Percentiles rank a stretch among this genome's conserved stretches.
These are phyloP conservation scores for Sarcodon aspratus DNA, from an alignment of 768 basidiomycete species.

Conservation along the genomic window DNA sequence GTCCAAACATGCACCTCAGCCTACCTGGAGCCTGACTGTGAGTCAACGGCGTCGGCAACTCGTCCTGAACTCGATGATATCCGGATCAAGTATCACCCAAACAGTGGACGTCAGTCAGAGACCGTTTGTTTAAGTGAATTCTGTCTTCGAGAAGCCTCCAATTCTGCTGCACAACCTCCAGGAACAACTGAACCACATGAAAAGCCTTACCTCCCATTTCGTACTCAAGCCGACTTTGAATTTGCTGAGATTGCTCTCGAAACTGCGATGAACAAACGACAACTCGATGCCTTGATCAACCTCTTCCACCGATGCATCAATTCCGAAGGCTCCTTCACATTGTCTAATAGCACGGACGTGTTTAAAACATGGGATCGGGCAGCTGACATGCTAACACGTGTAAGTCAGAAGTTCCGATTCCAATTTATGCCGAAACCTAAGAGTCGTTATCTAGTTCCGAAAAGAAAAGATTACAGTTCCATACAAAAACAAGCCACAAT, in stretches of 20 bases:
- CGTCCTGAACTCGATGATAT: conserved; percentile 11
- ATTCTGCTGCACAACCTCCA: background rate
- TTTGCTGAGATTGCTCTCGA: conserved; percentile 16
- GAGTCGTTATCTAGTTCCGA: conserved; percentile 6
- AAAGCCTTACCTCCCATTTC: conserved; percentile 20
- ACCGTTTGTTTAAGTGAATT: conserved; percentile 10
- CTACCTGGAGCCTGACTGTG: no score
- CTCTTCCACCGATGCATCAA: conserved; percentile 7
- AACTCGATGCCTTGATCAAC: conserved; percentile 10
- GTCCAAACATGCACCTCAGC: no score
- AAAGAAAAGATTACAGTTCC: conserved; percentile 8
- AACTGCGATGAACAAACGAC: conserved; percentile 9
- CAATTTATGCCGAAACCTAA: background rate
- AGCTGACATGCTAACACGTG: conserved; percentile 1
- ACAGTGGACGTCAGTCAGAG: conserved; percentile 3
- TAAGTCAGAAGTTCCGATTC: conserved; percentile 1
- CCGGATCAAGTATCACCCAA: conserved; percentile 16
- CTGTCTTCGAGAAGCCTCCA: background rate
- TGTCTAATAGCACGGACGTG: conserved; percentile 12
- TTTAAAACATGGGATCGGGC: conserved; percentile 9
- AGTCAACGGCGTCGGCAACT: no score
- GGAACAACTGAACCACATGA: conserved; percentile 3
- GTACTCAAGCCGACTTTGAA: conserved; percentile 16
- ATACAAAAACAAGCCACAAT: conserved; percentile 8
- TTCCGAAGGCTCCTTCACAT: conserved; percentile 4